These are phyloP conservation scores for Schizochytrium sp. DNA, from an alignment of 108 stramenopile species.

Conservation along the genomic window DNA sequence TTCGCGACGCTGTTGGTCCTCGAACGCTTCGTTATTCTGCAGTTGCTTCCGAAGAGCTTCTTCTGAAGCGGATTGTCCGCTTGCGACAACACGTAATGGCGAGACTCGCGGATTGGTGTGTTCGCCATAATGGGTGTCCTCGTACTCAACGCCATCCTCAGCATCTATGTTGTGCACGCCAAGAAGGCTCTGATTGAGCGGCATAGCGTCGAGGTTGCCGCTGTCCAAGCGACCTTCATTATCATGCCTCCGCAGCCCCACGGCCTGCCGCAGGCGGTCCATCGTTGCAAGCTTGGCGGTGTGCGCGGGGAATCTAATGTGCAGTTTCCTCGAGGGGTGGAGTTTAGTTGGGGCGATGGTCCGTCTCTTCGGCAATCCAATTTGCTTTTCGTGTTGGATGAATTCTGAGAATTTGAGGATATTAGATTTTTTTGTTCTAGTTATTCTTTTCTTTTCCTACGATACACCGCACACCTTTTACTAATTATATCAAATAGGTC, in stretches of 20 bases:
- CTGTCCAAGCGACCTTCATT: background rate
- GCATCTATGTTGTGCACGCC: background rate
- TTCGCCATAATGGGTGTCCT: too few species aligned
- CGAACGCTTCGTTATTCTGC: background rate
- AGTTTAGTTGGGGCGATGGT: too few species aligned
- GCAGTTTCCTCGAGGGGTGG: too few species aligned
- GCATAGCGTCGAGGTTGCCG: slow-evolving; percentile 23
- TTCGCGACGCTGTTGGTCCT: slow-evolving; percentile 26
- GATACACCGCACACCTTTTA: too few species aligned
- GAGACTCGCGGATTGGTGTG: too few species aligned
- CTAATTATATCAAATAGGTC: too few species aligned
- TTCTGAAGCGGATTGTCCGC: background rate
- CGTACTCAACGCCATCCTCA: background rate
- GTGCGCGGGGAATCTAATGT: too few species aligned
- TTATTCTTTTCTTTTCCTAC: too few species aligned
- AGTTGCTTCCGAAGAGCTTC: background rate
- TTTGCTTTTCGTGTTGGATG: too few species aligned
- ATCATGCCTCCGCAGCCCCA: background rate
- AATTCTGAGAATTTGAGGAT: too few species aligned
- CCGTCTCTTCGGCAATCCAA: too few species aligned
- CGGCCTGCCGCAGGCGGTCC: slow-evolving; percentile 17
- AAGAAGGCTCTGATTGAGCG: slow-evolving; percentile 22
- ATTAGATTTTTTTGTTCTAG: too few species aligned
- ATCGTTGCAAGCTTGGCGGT: background rate
- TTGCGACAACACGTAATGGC: background rate